These are phyloP conservation scores for Closterium sp. DNA, from an alignment of 139 green algal genomes.

Conservation along the genomic window DNA sequence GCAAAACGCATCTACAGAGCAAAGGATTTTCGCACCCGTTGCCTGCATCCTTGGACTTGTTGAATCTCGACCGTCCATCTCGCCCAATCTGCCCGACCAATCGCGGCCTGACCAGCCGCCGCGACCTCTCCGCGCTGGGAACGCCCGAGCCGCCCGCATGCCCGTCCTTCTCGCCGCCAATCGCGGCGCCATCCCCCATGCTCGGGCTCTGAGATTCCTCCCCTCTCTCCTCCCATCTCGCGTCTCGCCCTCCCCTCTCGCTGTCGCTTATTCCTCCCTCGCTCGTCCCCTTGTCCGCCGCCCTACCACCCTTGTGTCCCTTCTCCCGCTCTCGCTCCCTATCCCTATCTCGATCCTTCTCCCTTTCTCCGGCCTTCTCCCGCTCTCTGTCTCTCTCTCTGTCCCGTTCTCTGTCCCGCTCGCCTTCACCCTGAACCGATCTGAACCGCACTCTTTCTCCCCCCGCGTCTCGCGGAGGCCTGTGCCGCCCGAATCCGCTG, in stretches of 20 bases:
- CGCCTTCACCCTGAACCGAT: background rate
- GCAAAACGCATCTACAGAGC: no score
- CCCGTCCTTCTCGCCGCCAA: background rate
- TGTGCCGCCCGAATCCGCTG: background rate
- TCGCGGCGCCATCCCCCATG: background rate
- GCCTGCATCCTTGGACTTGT: background rate
- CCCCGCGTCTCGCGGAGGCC: background rate
- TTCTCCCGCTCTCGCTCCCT: background rate
- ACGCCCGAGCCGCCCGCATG: background rate
- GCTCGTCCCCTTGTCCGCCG: background rate
- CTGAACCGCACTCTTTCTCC: background rate
- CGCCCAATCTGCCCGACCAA: background rate
- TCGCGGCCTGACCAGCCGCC: background rate
- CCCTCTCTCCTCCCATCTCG: background rate
- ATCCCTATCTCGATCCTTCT: background rate
- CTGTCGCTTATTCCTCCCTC: slow-evolving; percentile 6
- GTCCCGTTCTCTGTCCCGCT: slow-evolving; percentile 6
- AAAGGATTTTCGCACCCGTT: background rate
- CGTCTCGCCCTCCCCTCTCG: slow-evolving; percentile 1
- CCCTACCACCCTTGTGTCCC: background rate
- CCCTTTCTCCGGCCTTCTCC: background rate
- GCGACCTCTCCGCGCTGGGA: background rate
- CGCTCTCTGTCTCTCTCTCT: background rate
- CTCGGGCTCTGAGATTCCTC: background rate
- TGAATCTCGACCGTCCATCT: background rate